phyloP scores from a whole-genome alignment of 1,139 yeast species.

The Nakaseomyces kungkrabaensis region DNA sequence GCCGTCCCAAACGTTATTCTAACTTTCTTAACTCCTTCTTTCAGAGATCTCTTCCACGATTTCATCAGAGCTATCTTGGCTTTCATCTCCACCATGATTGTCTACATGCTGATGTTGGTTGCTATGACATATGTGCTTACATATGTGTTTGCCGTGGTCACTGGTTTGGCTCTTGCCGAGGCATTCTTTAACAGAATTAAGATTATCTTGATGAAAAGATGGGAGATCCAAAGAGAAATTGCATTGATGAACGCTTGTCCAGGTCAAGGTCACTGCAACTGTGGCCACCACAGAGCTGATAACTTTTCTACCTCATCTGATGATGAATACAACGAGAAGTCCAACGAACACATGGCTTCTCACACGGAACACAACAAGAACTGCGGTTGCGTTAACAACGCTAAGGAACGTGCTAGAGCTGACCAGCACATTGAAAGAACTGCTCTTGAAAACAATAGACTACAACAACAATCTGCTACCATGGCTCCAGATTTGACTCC shows the following conservation, averaged over 20 bases:
- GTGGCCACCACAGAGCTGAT: constrained; percentile 18
- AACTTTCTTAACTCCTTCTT: constrained; percentile 35
- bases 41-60: constrained; percentile 39
- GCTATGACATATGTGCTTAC: constrained; percentile 60
- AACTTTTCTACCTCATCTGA: background rate
- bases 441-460: constrained; percentile 17
- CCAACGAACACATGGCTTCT: constrained; percentile 1
- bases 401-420: constrained; percentile 6
- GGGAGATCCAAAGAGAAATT: constrained; percentile 27
- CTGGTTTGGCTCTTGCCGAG: constrained; percentile 62
- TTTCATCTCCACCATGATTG: constrained; percentile 53
- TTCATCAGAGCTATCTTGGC: constrained; percentile 43
- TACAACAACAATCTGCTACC: constrained; percentile 24
- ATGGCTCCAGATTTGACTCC: constrained; percentile 27
- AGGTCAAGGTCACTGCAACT: constrained; percentile 22
- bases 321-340: constrained; percentile 1
- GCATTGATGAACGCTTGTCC: constrained; percentile 21
- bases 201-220: constrained; percentile 23
- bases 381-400: constrained; percentile 15
- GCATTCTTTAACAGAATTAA: constrained; percentile 49
- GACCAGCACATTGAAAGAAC: constrained; percentile 20
- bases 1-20: constrained; percentile 28
- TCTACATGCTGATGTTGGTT: constrained; percentile 66
- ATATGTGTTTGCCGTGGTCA: constrained; percentile 61
- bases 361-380: constrained; percentile 5